Percentiles rank a stretch among this genome's conserved stretches.
phyloP scores from a whole-genome alignment of 2,329 filamentous ascomycete genomes.

The Colletotrichum sp. region DNA sequence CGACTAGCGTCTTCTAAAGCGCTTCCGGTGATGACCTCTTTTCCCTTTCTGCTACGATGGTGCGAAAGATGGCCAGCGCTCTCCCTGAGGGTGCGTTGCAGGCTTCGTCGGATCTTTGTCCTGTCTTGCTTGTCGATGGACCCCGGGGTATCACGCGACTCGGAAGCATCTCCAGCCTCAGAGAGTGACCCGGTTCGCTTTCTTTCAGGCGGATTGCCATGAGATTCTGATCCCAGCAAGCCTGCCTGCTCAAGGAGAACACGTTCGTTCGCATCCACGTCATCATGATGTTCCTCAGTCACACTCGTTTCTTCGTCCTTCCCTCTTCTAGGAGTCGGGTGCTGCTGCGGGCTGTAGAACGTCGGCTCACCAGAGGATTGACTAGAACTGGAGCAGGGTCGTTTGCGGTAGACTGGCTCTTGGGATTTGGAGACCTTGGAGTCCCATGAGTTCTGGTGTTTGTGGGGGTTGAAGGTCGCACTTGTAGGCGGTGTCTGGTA shows the following conservation, averaged over 20 bases:
- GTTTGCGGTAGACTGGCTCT: conserved; percentile 29
- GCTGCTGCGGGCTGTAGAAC: conserved; percentile 20
- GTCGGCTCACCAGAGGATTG: conserved; percentile 35
- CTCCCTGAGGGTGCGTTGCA: conserved; percentile 90
- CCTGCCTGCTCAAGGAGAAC: conserved; percentile 72
- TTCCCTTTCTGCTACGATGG: conserved; percentile 78
- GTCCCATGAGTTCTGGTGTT: conserved; percentile 50
- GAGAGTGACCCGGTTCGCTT: conserved; percentile 43
- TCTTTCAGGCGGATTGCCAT: conserved; percentile 42
- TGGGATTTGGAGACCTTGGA: conserved; percentile 24
- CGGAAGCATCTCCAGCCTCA: conserved; percentile 45
- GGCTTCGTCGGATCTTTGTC: conserved; percentile 79
- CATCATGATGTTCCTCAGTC: conserved; percentile 43
- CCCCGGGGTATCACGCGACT: conserved; percentile 32
- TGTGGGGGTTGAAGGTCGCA: conserved; percentile 38
- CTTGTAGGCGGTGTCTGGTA: conserved; percentile 56
- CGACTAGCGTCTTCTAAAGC: conserved; percentile 54
- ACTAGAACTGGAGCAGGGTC: conserved; percentile 34
- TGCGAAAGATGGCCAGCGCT: conserved; percentile 69
- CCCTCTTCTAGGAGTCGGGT: conserved; percentile 7
- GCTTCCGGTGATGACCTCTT: conserved; percentile 70
- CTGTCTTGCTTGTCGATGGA: conserved; percentile 58
- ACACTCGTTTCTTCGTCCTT: not conserved
- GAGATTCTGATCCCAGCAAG: conserved; percentile 55
- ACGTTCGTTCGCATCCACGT: conserved; percentile 70